phyloP scores from a whole-genome alignment of 768 basidiomycete species.

The Tricholoma bakamatsutake region DNA sequence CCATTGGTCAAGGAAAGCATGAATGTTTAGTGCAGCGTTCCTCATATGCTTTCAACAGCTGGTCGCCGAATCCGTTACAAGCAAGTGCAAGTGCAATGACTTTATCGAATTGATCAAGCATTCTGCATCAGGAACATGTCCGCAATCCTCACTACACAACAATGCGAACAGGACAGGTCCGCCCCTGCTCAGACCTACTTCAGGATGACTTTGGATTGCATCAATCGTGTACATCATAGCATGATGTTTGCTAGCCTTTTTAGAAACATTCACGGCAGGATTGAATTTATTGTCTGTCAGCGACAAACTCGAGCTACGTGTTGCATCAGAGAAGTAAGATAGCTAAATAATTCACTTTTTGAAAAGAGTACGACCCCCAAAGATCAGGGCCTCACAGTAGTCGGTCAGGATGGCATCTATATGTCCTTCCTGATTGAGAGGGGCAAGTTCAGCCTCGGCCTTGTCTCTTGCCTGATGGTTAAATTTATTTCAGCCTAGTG shows the following conservation, averaged over 20 bases:
- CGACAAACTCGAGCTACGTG: conserved; percentile 48
- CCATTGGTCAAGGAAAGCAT: conserved; percentile 46
- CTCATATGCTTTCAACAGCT: conserved; percentile 40
- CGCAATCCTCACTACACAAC: conserved; percentile 67
- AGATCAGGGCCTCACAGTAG: conserved; percentile 44
- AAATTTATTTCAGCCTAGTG: not conserved
- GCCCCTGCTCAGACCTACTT: conserved; percentile 54
- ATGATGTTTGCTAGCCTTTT: conserved; percentile 35
- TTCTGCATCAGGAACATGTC: conserved; percentile 19
- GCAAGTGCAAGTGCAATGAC: conserved; percentile 57
- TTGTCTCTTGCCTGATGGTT: conserved; percentile 41
- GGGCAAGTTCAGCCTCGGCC: conserved; percentile 49
- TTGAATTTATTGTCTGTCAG: conserved; percentile 15
- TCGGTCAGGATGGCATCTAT: conserved; percentile 46
- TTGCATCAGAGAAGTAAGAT: not conserved
- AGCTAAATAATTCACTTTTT: conserved; percentile 26
- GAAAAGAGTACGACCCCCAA: conserved; percentile 36
- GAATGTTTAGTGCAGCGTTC: conserved; percentile 27
- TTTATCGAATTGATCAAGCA: conserved; percentile 38
- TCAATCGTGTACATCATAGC: conserved; percentile 9
- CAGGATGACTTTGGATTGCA: conserved; percentile 17
- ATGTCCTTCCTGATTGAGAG: conserved; percentile 32
- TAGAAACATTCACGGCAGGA: not conserved
- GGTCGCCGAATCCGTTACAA: conserved; percentile 56
- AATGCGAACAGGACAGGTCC: conserved; percentile 64